phyloP scores from a whole-genome alignment of 2,329 filamentous ascomycete species.

The Fusarium lateritium region DNA sequence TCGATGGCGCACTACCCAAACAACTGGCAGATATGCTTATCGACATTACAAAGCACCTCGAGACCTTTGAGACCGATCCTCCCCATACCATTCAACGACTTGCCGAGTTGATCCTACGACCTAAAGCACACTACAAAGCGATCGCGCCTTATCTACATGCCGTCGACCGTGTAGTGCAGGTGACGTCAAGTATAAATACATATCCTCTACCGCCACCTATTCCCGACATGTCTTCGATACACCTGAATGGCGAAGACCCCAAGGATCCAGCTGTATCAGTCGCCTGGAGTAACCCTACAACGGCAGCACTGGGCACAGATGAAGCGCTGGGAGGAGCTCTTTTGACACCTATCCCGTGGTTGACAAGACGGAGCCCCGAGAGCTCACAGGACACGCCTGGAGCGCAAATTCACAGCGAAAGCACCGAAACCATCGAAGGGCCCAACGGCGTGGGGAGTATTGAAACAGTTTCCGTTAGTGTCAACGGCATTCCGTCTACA shows the following conservation, averaged over 20 bases:
- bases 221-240: constrained; percentile 69
- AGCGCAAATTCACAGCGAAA: constrained; percentile 74
- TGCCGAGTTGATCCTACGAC: constrained; percentile 85
- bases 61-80: constrained; percentile 79
- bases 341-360: constrained; percentile 94
- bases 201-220: constrained; percentile 85
- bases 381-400: constrained; percentile 50
- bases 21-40: constrained; percentile 74
- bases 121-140: constrained; percentile 83
- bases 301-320: constrained; percentile 78
- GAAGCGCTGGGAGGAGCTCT: constrained; percentile 91
- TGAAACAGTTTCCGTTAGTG: constrained; percentile 83
- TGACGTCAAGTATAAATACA: constrained; percentile 83
- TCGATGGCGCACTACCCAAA: constrained; percentile 69
- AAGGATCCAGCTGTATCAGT: constrained; percentile 57
- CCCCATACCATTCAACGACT: constrained; percentile 95
- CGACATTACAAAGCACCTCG: constrained; percentile 74
- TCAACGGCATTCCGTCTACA: constrained; percentile 77
- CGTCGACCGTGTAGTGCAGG: constrained; percentile 89
- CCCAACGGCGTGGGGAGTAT: constrained; percentile 84
- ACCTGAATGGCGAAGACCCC: constrained; percentile 73
- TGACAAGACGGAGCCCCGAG: constrained; percentile 63
- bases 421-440: constrained; percentile 84
- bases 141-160: constrained; percentile 90
- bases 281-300: constrained; percentile 64